phyloP scores from a whole-genome alignment of 768 basidiomycete genomes.

The Mycena epipterygia region DNA sequence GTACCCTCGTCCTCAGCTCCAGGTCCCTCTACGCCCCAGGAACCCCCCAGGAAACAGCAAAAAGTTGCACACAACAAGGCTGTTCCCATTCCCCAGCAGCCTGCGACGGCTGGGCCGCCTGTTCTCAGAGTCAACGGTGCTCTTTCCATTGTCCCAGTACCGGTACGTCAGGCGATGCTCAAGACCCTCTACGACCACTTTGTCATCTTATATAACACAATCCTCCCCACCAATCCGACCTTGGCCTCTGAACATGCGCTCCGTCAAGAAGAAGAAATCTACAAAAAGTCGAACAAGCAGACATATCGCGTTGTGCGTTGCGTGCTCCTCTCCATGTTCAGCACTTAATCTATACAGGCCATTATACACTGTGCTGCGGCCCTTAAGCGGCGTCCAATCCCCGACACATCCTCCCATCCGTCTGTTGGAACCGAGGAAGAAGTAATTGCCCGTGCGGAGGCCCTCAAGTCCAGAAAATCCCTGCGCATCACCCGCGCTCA shows the following conservation, averaged over 20 bases:
- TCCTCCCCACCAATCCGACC: conserved; percentile 67
- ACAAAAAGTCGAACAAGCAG: conserved; percentile 77
- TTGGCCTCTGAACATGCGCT: conserved; percentile 86
- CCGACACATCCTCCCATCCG: conserved; percentile 70
- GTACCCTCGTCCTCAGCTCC: conserved; percentile 49
- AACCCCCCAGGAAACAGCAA: conserved; percentile 77
- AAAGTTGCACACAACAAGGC: conserved; percentile 57
- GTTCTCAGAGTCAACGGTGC: conserved; percentile 76
- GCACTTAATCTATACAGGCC: conserved; percentile 51
- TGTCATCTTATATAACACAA: conserved; percentile 69
- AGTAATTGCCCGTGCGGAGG: conserved; percentile 66
- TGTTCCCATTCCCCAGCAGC: neutral
- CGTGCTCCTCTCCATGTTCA: neutral
- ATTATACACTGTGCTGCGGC: conserved; percentile 65
- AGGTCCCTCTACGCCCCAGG: conserved; percentile 44
- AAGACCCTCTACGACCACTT: conserved; percentile 84
- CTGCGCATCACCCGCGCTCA: conserved; percentile 66
- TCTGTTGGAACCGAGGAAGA: conserved; percentile 86
- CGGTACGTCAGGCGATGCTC: conserved; percentile 85
- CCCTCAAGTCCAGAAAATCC: conserved; percentile 64
- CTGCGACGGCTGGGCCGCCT: conserved; percentile 68
- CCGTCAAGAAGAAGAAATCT: conserved; percentile 85
- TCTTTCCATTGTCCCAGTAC: conserved; percentile 78
- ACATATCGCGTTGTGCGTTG: conserved; percentile 85
- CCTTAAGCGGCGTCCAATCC: conserved; percentile 64